Evolutionary conservation across 1,284 basidiomycete genomes (phyloP), one percentile per base, ranked within the genome.

Genomic region (Ustilago trichophora): DNA sequence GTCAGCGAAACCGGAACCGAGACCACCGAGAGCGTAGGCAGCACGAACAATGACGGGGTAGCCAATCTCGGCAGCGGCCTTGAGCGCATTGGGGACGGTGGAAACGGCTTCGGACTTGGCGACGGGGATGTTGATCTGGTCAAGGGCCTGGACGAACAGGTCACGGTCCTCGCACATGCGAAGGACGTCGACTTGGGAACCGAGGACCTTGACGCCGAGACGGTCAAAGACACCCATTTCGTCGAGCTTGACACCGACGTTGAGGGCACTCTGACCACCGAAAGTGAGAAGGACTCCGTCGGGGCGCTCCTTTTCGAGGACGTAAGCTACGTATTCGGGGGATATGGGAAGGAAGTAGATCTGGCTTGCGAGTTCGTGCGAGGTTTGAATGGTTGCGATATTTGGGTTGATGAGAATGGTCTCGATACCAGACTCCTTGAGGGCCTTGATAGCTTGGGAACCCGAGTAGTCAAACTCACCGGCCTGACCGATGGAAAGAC

Each of bases 381-480:
- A 97, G 0, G 78, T 80, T 50, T 79, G 78, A 36, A 80, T 79
- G 29, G 78, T 80, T 4, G 78, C 78, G 58, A 80, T 80, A 57
- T 80, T 80, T 21, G 78, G 78, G 63, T 80, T 80, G 76, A 80
- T 76, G 63, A 99, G 88, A 67, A 98, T 89, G 26, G 95, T 93
- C 73, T 94, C 88, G 62, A 98, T 89, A 49, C 95, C 93, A 81
- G 93, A 92, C 83, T 99, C 96, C 62, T 90, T 88, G 55, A 99
- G 89, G 12, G 96, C 96, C 83, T 99, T 99, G 84, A 99, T 89
- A 26, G 96, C 96, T 84, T 98, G 96, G 8, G 95, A 98, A 91
- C 79, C 96, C 24, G 93, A 97, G 84, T 99, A 98, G 83, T 99
- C 96, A 83, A 99, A 99, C 84, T 99, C 96, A 83, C 96, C 96